phyloP scores from a whole-genome alignment of 208 protist species.

The Borovskyia barvae region DNA sequence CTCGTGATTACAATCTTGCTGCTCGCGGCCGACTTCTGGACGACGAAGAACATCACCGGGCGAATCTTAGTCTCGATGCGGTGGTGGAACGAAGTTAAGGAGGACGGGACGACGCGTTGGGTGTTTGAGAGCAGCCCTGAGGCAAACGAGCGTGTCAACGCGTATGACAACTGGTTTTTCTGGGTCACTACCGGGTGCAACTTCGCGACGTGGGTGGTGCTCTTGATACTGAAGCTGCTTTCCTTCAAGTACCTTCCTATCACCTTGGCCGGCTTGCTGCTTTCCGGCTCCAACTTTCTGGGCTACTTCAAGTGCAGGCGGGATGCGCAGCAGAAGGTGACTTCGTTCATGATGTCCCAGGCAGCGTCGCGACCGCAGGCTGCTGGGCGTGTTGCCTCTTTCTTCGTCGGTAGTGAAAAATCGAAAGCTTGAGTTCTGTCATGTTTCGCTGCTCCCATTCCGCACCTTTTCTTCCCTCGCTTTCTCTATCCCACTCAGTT shows the following conservation, averaged over 20 bases:
- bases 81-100: constrained; percentile 94
- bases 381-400: constrained; percentile 39
- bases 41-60: constrained; percentile 94
- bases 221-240: constrained; percentile 78
- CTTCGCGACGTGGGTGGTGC: constrained; percentile 50
- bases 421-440: background rate
- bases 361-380: constrained; percentile 46
- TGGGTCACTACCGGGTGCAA: constrained; percentile 60
- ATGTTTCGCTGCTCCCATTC: background rate
- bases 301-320: constrained; percentile 86
- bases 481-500: background rate
- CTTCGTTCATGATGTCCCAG: constrained; percentile 55
- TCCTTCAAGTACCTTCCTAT: constrained; percentile 63
- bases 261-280: constrained; percentile 46
- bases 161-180: constrained; percentile 86
- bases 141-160: constrained; percentile 56
- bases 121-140: constrained; percentile 91
- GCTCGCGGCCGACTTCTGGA: constrained; percentile 94
- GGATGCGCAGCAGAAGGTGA: constrained; percentile 63
- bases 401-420: constrained; percentile 21
- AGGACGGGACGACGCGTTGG: constrained; percentile 92
- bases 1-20: constrained; percentile 91
- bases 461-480: background rate
- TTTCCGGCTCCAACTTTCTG: constrained; percentile 66
- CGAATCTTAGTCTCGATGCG: constrained; percentile 92